Evolutionary conservation across 257 asterid species (phyloP), one percentile per base, ranked within the genome.

Genomic region (Capsicum pubescens): DNA sequence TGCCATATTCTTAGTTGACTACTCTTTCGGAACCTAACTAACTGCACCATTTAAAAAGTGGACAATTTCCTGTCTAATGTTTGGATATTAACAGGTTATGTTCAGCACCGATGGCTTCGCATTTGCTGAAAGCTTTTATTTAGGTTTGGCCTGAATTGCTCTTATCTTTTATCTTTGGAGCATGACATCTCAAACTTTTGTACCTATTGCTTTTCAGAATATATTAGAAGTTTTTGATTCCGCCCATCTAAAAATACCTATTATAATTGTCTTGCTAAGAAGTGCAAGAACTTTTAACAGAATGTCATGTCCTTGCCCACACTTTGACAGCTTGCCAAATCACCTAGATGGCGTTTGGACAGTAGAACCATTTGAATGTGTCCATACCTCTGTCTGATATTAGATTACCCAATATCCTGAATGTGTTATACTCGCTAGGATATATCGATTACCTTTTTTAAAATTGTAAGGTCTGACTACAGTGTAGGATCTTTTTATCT

Each of bases 31-130:
- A 39, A 44, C 64, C 21, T 48, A 11, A 21, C 3, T 21, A 52
- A 77, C 15, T 52, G 36, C 60, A 26, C 19, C n/a, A 3, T 52
- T 39, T 77, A 6, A 52, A 19, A 48, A 77, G 61, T 3, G 82
- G 55, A 66, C 10, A 66, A 0, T 52, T 77, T 77, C 60, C n/a
- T 19, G 61, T 66, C 13, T 61, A 60, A 81, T 44, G 76, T 81
- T 52, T 61, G 21, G 44, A 81, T 81, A 71, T 85, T 88, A 86
- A 86, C 95, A 96, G 99, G 95, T 96, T 88, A 96, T 96, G 98
- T 94, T 96, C 93, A 96, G 99, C 88, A 94, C 93, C 17, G 98
- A 96, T 86, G 97, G 95, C 69, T 85, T 86, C 16, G 92, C 91
- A 78, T 96, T 96, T 90, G 97, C 99, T 11, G 98, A 94, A 90